Evolutionary conservation across 192 early-diverging fungal species (phyloP).

Genomic region (Powellomyces hirtus): DNA sequence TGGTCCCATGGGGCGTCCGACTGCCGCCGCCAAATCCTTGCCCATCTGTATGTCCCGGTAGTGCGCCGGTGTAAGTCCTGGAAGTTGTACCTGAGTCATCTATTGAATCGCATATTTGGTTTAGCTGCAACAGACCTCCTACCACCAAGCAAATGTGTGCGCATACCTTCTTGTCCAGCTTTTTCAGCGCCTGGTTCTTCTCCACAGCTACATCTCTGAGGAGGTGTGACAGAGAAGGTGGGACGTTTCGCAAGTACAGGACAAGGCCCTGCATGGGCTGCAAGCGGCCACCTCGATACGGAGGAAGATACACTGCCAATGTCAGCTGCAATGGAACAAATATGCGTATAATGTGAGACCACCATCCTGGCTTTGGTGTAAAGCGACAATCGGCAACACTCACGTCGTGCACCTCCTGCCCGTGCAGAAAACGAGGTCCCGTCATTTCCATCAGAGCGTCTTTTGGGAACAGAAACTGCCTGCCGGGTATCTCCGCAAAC

Average conservation of each 20-base stretch:
- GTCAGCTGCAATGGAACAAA: background rate
- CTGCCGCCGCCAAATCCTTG: background rate
- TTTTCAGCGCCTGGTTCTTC: background rate
- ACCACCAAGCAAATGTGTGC: background rate
- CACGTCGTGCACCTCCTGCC: background rate
- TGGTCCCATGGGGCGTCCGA: background rate
- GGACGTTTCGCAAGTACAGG: background rate
- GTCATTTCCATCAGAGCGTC: constrained; percentile 9
- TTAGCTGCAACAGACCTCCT: background rate
- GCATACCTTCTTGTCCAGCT: constrained; percentile 9
- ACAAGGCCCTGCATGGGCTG: constrained; percentile 23
- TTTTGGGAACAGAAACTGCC: constrained; percentile 12
- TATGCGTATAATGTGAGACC: background rate
- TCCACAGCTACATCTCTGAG: constrained; percentile 8
- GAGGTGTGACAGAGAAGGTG: background rate
- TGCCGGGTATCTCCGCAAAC: constrained; percentile 15
- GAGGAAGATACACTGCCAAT: constrained; percentile 13
- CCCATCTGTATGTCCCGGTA: constrained; percentile 7
- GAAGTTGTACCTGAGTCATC: background rate
- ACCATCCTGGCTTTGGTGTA: no score
- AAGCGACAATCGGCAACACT: no score
- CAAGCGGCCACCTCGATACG: constrained; percentile 10
- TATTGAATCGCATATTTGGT: background rate
- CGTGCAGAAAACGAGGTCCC: background rate
- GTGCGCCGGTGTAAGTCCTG: constrained; percentile 3